phyloP scores from a whole-genome alignment of 2,329 filamentous ascomycete species.

The Xylariaceae sp. region DNA sequence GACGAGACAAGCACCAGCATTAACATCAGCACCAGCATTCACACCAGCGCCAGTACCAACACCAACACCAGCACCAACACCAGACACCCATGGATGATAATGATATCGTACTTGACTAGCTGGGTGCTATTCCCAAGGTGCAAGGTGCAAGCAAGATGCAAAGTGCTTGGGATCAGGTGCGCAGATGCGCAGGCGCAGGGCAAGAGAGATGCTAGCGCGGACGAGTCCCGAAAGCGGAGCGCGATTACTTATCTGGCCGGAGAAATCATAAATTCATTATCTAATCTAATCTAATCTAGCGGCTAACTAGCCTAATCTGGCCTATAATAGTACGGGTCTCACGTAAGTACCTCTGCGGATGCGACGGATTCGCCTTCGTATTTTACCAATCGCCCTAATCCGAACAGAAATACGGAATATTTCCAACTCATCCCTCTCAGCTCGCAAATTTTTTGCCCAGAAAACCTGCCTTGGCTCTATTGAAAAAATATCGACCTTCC shows the following conservation, averaged over 20 bases:
- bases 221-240: conserved; percentile 17
- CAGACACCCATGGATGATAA: background rate
- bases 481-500: no score
- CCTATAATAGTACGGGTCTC: background rate
- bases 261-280: background rate
- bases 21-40: no score
- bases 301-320: background rate
- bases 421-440: no score
- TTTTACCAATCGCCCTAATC: background rate
- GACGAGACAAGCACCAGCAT: no score
- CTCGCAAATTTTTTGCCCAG: no score
- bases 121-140: no score
- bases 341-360: no score
- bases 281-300: conserved; percentile 1
- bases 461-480: no score
- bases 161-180: background rate
- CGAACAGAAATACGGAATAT: background rate
- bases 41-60: no score
- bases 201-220: background rate
- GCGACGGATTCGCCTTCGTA: no score
- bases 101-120: background rate
- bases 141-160: no score
- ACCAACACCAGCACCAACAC: background rate
- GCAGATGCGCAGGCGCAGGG: background rate
- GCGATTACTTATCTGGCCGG: background rate